phyloP scores from a whole-genome alignment of 345 rosid genomes.

The Acer negundo region DNA sequence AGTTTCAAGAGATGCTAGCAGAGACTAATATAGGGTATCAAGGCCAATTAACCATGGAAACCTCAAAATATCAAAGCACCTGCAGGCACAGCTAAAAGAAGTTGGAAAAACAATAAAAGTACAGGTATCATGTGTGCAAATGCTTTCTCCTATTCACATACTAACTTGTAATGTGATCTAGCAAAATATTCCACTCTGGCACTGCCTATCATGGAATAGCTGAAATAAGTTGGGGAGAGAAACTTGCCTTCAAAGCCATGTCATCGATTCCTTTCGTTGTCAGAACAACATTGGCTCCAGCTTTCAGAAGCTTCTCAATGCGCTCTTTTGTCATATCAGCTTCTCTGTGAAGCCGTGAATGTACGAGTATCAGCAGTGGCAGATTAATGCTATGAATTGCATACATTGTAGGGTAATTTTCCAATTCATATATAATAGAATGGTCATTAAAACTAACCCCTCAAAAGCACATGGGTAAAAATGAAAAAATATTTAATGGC shows the following conservation, averaged over 20 bases:
- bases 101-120: not conserved
- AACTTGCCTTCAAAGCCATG: constrained; percentile 91
- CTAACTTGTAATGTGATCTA: not conserved
- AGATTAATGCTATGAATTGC: not conserved
- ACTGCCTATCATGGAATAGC: not conserved
- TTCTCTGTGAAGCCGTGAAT: constrained; percentile 73
- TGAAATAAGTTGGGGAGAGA: not conserved
- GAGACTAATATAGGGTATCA: no score
- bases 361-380: constrained; percentile 19
- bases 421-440: not conserved
- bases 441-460: not conserved
- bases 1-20: no score
- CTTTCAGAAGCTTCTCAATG: constrained; percentile 86
- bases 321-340: constrained; percentile 97
- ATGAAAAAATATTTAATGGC: not conserved
- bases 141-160: not conserved
- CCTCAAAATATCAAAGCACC: constrained; percentile 56
- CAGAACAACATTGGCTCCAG: constrained; percentile 96
- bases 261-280: constrained; percentile 98
- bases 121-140: no score
- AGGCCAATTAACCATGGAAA: no score
- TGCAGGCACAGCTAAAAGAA: constrained; percentile 62
- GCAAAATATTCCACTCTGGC: not conserved
- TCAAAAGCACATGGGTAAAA: not conserved
- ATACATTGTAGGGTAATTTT: not conserved